Percentiles rank a stretch among this genome's conserved stretches.
phyloP scores from a whole-genome alignment of 768 basidiomycete species.

The Trametes cinnabarina region DNA sequence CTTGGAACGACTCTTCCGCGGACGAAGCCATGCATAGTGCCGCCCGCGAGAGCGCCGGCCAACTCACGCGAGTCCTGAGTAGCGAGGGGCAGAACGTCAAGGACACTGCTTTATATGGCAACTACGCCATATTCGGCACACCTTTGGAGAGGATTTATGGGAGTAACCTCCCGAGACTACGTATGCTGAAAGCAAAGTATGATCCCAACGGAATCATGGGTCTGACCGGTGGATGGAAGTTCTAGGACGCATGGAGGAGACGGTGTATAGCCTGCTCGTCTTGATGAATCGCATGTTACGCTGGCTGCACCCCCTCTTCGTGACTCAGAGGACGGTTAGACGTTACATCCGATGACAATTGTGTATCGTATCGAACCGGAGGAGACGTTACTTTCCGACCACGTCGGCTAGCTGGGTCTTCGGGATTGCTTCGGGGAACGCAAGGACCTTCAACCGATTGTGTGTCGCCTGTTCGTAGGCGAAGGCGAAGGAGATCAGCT shows the following conservation, averaged over 20 bases:
- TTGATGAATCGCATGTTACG: too few relatives aligned
- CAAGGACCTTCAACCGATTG: conserved; percentile 28
- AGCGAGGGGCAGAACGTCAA: conserved; percentile 40
- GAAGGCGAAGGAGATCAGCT: conserved; percentile 56
- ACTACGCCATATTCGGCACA: conserved; percentile 57
- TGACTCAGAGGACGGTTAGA: too few relatives aligned
- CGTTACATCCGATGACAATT: too few relatives aligned
- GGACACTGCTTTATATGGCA: conserved; percentile 50
- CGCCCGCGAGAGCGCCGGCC: conserved; percentile 38
- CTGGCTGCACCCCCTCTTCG: too few relatives aligned
- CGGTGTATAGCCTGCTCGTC: too few relatives aligned
- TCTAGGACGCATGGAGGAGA: conserved; percentile 15
- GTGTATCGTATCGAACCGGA: too few relatives aligned
- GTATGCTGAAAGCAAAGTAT: conserved; percentile 39
- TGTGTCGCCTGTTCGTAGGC: conserved; percentile 53
- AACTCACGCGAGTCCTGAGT: conserved; percentile 39
- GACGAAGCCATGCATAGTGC: conserved; percentile 45
- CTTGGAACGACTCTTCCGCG: conserved; percentile 40
- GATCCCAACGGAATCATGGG: conserved; percentile 65
- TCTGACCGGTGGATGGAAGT: conserved; percentile 64
- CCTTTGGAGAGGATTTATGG: conserved; percentile 52
- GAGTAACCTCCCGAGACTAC: conserved; percentile 41
- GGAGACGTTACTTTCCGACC: conserved; percentile 12
- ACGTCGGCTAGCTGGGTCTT: conserved; percentile 33
- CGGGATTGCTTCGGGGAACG: conserved; percentile 32